A percentile compares a stretch with the other conserved stretches of the same genome.
These are phyloP conservation scores for Rhizophagus prolifer DNA, from an alignment of 192 early-diverging fungal genomes.

Conservation along the genomic window DNA sequence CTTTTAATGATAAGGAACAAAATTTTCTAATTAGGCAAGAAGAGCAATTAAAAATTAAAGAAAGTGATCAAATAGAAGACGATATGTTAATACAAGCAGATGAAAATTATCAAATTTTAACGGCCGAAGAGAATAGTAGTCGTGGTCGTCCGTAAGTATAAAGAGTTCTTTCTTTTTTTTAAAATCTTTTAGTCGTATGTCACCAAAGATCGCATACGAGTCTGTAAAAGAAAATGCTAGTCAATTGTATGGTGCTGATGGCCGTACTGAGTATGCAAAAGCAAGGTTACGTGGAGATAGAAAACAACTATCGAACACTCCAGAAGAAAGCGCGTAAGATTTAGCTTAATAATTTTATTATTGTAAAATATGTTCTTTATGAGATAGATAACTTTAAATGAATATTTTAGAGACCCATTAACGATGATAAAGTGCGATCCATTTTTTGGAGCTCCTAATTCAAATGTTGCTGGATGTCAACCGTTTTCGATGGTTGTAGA, in stretches of 20 bases:
- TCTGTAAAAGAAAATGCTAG: conserved; percentile 20
- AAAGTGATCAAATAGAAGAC: background rate
- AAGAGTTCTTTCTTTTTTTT: background rate
- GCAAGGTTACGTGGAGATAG: conserved; percentile 48
- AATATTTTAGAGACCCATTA: conserved; percentile 57
- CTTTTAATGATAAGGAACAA: background rate
- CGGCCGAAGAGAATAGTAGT: background rate
- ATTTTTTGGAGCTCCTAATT: conserved; percentile 69
- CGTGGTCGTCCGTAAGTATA: background rate
- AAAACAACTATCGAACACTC: conserved; percentile 44
- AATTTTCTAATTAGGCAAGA: background rate
- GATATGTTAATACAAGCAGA: background rate
- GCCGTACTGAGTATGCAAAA: conserved; percentile 57
- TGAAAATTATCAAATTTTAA: background rate
- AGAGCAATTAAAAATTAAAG: conserved; percentile 4
- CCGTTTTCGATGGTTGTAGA: conserved; percentile 76
- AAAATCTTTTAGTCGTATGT: conserved; percentile 30
- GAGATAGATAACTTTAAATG: background rate
- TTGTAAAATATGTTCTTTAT: background rate
- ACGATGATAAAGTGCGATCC: conserved; percentile 84
- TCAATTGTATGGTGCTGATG: conserved; percentile 39
- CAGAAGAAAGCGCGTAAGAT: conserved; percentile 44
- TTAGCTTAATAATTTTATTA: conserved; percentile 25
- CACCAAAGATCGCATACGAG: conserved; percentile 28
- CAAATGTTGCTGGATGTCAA: conserved; percentile 65